These are phyloP conservation scores for Rugonectria rugulosa DNA, from an alignment of 2,329 filamentous ascomycete genomes.

Conservation along the genomic window DNA sequence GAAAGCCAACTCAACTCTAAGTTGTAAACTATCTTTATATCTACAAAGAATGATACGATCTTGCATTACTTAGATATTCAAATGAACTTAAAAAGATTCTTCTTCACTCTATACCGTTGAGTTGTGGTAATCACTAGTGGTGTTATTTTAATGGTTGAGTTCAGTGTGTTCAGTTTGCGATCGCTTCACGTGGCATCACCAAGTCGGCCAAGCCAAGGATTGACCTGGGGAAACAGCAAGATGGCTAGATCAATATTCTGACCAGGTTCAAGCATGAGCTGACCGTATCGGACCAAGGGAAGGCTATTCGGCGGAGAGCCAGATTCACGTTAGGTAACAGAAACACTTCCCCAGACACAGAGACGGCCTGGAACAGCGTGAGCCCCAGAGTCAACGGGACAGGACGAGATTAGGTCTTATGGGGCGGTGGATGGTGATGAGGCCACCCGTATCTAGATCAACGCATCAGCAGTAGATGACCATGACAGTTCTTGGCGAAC, in stretches of 20 bases:
- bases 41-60: too few species aligned
- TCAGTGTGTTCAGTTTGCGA: too few species aligned
- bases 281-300: conserved; percentile 24
- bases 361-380: conserved; percentile 13
- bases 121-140: too few species aligned
- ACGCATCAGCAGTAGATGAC: conserved; percentile 10
- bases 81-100: too few species aligned
- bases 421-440: conserved; percentile 25
- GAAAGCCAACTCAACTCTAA: too few species aligned
- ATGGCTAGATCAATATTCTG: conserved; percentile 2
- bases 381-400: conserved; percentile 17
- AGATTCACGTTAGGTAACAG: conserved; percentile 27
- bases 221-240: conserved; percentile 8
- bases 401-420: conserved; percentile 8
- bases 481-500: conserved; percentile 8
- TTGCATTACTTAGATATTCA: too few species aligned
- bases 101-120: too few species aligned
- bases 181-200: not conserved
- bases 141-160: too few species aligned
- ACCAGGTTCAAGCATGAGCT: conserved; percentile 17
- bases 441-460: conserved; percentile 24
- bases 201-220: conserved; percentile 13
- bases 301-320: conserved; percentile 27
- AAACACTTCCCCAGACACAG: conserved; percentile 27
- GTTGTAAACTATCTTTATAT: too few species aligned